These are phyloP conservation scores for Phytophthora quininea DNA, from an alignment of 352 stramenopile species.

Conservation along the genomic window DNA sequence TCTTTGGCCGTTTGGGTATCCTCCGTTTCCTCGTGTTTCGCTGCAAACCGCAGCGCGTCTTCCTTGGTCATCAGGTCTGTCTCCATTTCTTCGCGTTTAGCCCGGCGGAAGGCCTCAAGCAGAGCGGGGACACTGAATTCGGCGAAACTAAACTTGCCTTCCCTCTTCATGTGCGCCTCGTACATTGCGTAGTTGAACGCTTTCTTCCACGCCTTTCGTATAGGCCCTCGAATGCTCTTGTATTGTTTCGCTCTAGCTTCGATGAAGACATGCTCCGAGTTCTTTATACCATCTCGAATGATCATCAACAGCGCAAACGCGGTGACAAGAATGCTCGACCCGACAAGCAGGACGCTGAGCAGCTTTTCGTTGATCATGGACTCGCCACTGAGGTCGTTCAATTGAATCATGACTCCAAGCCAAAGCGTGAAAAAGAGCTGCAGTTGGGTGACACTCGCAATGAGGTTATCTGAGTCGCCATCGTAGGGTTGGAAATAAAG, in stretches of 20 bases:
- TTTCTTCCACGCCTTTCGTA: conserved; percentile 49
- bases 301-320: conserved; percentile 70
- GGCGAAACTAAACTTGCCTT: conserved; percentile 43
- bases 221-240: conserved; percentile 39
- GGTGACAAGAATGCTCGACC: conserved; percentile 66
- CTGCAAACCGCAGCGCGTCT: neutral
- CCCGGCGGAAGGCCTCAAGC: conserved; percentile 54
- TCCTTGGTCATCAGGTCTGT: conserved; percentile 14
- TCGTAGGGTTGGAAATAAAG: conserved; percentile 82
- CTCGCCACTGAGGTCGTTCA: conserved; percentile 67
- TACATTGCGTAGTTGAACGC: conserved; percentile 69
- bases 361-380: conserved; percentile 69
- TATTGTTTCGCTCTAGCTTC: conserved; percentile 51
- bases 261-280: conserved; percentile 48
- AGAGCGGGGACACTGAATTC: conserved; percentile 57
- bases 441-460: conserved; percentile 75
- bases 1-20: too few relatives aligned
- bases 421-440: conserved; percentile 85
- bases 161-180: conserved; percentile 47
- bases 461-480: conserved; percentile 72
- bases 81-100: conserved; percentile 25
- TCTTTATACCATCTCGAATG: conserved; percentile 52
- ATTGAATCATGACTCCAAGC: conserved; percentile 77
- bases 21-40: too few relatives aligned
- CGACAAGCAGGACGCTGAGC: conserved; percentile 67